phyloP scores from a whole-genome alignment of 345 rosid genomes.

The Ailanthus altissimus region DNA sequence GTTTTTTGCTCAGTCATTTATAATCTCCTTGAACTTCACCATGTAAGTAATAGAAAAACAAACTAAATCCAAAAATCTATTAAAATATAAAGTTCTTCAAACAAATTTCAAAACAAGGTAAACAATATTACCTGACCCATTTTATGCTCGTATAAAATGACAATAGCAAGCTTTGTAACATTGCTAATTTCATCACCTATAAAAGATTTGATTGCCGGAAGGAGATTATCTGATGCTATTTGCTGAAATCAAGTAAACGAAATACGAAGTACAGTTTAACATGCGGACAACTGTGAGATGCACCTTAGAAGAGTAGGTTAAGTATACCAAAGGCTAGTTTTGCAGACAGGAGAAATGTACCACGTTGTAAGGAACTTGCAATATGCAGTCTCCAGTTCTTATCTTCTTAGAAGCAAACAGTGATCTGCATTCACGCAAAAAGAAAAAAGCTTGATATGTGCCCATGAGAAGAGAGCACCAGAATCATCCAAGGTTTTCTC shows the following conservation, averaged over 20 bases:
- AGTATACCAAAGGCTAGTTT: constrained; percentile 7
- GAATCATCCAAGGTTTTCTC: neutral
- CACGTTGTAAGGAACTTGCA: constrained; percentile 66
- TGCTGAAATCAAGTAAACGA: constrained; percentile 51
- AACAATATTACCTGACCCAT: constrained; percentile 47
- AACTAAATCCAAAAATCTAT: neutral
- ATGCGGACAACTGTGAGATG: constrained; percentile 9
- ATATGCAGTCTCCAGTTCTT: constrained; percentile 62
- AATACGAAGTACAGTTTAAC: neutral
- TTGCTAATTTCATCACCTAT: constrained; percentile 49
- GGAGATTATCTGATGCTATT: constrained; percentile 61
- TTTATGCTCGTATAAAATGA: constrained; percentile 51
- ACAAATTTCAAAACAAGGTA: constrained; percentile 2
- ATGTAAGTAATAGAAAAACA: neutral
- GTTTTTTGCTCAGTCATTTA: neutral
- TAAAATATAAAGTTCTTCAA: neutral
- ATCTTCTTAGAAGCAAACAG: constrained; percentile 62
- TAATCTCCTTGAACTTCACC: constrained; percentile 8
- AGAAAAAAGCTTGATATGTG: neutral
- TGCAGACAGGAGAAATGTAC: constrained; percentile 31
- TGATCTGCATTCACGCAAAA: constrained; percentile 45
- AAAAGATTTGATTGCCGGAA: constrained; percentile 40
- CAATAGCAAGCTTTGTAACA: constrained; percentile 63
- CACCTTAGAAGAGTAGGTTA: neutral
- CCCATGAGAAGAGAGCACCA: constrained; percentile 6